These are phyloP conservation scores for Hypoxylon trugodes DNA, from an alignment of 495 filamentous ascomycete species.

Conservation along the genomic window DNA sequence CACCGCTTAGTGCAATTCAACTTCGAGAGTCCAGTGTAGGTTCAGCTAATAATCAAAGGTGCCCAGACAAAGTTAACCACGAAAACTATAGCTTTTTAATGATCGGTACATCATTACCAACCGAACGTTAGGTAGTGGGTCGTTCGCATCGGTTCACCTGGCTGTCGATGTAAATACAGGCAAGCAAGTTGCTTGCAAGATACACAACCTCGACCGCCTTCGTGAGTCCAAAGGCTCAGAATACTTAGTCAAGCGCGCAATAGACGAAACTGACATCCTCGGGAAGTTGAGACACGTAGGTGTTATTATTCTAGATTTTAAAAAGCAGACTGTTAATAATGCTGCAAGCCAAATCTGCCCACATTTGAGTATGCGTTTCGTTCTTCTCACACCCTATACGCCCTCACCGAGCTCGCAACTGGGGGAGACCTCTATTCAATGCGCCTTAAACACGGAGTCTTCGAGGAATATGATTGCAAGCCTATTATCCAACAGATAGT, in stretches of 20 bases:
- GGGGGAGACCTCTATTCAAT: constrained; percentile 69
- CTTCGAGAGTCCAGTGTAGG: constrained; percentile 29
- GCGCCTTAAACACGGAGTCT: constrained; percentile 53
- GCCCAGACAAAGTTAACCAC: not conserved
- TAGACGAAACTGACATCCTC: constrained; percentile 65
- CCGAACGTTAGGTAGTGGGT: constrained; percentile 80
- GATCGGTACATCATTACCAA: constrained; percentile 58
- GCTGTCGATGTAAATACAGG: constrained; percentile 72
- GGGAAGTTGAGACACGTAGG: constrained; percentile 67
- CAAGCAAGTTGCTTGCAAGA: constrained; percentile 82
- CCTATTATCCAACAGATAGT: constrained; percentile 86
- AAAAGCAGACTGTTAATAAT: not conserved
- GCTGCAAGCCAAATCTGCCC: constrained; percentile 24
- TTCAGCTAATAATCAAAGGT: not conserved
- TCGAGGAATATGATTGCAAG: constrained; percentile 77
- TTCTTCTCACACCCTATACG: constrained; percentile 51
- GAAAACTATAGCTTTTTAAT: constrained; percentile 54
- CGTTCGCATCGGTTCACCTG: constrained; percentile 83
- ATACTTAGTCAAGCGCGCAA: constrained; percentile 37
- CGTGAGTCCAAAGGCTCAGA: not conserved
- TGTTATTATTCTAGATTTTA: not conserved
- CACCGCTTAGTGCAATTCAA: constrained; percentile 29
- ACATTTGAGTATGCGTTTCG: constrained; percentile 22
- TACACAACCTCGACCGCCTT: constrained; percentile 47
- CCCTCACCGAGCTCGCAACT: constrained; percentile 72